These are phyloP conservation scores for Penicillium sp. DNA, from an alignment of 2,329 filamentous ascomycete genomes.

Conservation along the genomic window DNA sequence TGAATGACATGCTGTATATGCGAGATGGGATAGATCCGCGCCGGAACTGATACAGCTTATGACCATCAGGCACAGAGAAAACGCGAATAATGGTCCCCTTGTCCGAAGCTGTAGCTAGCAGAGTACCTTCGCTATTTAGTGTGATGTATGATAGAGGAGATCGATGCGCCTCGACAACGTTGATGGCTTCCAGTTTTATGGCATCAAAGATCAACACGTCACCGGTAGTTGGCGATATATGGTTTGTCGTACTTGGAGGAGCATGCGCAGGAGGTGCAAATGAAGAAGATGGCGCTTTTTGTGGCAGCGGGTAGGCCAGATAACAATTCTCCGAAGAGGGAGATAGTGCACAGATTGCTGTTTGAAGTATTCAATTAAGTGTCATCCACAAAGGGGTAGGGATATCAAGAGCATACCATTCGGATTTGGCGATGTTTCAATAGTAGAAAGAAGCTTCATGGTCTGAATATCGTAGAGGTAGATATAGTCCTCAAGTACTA, in stretches of 20 bases:
- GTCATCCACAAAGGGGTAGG: background rate
- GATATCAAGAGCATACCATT: constrained; percentile 49
- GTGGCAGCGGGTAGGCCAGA: constrained; percentile 85
- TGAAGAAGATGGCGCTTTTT: constrained; percentile 52
- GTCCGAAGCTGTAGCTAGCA: constrained; percentile 91
- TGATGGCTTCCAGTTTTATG: constrained; percentile 82
- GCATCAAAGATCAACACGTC: constrained; percentile 93
- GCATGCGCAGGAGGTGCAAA: constrained; percentile 70
- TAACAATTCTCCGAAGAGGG: constrained; percentile 95
- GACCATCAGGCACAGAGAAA: constrained; percentile 83
- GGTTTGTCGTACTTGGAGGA: constrained; percentile 64
- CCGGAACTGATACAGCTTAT: constrained; percentile 94
- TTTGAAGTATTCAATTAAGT: background rate
- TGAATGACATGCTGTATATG: constrained; percentile 99
- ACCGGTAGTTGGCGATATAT: constrained; percentile 78
- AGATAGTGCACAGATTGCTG: constrained; percentile 85
- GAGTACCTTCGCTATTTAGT: constrained; percentile 84
- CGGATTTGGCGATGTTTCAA: constrained; percentile 90
- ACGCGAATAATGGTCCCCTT: constrained; percentile 97
- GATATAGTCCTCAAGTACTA: constrained; percentile 91
- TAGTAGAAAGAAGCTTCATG: constrained; percentile 90
- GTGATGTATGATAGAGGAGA: constrained; percentile 87
- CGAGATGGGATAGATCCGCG: constrained; percentile 91
- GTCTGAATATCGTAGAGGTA: constrained; percentile 99
- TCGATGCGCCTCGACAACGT: constrained; percentile 91